phyloP scores from a whole-genome alignment of 768 basidiomycete genomes.

The Lanmaoa rubissima region DNA sequence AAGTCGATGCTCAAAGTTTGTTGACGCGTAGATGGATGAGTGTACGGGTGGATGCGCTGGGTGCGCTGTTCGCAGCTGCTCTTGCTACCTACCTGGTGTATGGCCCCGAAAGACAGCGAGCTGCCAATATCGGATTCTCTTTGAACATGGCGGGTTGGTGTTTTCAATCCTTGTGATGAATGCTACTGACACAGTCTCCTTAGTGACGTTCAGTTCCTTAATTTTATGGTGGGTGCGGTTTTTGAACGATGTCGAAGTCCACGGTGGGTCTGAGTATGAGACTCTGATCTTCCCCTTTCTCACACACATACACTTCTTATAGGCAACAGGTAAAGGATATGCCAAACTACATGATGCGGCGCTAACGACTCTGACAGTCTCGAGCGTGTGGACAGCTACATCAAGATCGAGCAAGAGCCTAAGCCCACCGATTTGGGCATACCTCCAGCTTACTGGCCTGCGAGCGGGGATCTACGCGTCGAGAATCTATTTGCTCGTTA shows the following conservation, averaged over 20 bases:
- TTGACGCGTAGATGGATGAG: constrained; percentile 41
- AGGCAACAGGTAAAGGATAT: not conserved
- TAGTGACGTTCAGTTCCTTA: constrained; percentile 53
- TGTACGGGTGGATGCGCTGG: constrained; percentile 51
- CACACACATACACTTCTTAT: not conserved
- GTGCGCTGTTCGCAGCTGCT: not conserved
- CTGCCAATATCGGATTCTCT: constrained; percentile 36
- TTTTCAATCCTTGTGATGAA: not conserved
- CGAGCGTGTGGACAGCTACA: not conserved
- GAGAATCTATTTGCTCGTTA: constrained; percentile 8
- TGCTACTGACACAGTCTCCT: not conserved
- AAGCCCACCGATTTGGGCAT: not conserved
- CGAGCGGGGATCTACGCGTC: not conserved
- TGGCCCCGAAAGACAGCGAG: constrained; percentile 1
- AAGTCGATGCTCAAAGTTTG: not conserved
- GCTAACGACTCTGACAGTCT: not conserved
- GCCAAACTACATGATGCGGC: too few relatives aligned
- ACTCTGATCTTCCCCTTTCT: not conserved
- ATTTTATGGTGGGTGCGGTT: constrained; percentile 52
- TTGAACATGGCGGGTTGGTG: constrained; percentile 41
- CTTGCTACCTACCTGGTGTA: constrained; percentile 4
- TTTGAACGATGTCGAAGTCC: constrained; percentile 45
- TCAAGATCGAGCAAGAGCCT: not conserved
- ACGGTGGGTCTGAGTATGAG: constrained; percentile 31
- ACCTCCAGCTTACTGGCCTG: constrained; percentile 1